Evolutionary conservation across 768 basidiomycete genomes (phyloP).

Genomic region (Lactarius psammicola): DNA sequence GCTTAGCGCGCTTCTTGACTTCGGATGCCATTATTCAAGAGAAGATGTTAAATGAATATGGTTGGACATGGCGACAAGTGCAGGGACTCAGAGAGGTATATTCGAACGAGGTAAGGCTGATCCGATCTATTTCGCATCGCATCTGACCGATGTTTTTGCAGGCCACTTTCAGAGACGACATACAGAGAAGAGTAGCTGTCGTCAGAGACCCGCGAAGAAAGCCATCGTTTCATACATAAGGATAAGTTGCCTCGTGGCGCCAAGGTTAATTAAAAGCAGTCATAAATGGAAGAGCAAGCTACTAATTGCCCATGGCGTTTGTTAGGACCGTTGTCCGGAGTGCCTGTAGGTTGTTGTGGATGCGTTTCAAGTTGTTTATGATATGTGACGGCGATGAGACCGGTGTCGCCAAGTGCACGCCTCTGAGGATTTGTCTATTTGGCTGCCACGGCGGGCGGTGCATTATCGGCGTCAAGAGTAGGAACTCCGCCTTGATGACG

Average conservation of each 20-base stretch:
- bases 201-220: slow-evolving; percentile 28
- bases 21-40: slow-evolving; percentile 24
- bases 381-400: slow-evolving; percentile 2
- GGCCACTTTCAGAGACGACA: slow-evolving; percentile 20
- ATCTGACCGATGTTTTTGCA: slow-evolving; percentile 9
- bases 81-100: slow-evolving; percentile 21
- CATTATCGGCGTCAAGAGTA: neutral
- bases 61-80: slow-evolving; percentile 23
- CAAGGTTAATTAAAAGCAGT: slow-evolving; percentile 1
- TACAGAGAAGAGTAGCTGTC: slow-evolving; percentile 23
- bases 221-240: slow-evolving; percentile 6
- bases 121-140: slow-evolving; percentile 14
- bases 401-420: neutral
- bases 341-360: neutral
- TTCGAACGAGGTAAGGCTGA: slow-evolving; percentile 22
- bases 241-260: slow-evolving; percentile 1
- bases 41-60: slow-evolving; percentile 22
- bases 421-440: neutral
- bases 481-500: neutral
- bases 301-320: neutral
- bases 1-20: slow-evolving; percentile 26
- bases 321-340: neutral
- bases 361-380: slow-evolving; percentile 12
- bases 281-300: neutral
- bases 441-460: slow-evolving; percentile 3